Evolutionary conservation across 2,329 filamentous ascomycete species (phyloP).

Genomic region (Trichoderma guizhouense): DNA sequence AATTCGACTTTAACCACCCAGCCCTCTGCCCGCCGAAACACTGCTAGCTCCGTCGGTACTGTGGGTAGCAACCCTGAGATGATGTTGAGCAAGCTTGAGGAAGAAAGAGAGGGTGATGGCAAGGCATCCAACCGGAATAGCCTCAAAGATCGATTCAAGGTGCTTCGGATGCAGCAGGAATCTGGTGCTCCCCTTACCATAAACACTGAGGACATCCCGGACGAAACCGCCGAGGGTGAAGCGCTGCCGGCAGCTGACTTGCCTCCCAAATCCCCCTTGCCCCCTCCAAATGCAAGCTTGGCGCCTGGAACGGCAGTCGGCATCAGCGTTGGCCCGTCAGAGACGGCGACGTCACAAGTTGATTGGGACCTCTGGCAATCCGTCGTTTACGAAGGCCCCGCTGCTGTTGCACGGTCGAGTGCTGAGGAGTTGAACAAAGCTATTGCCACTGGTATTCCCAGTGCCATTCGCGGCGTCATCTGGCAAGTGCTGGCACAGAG

Average conservation of each 20-base stretch:
- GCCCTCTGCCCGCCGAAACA: slow-evolving; percentile 60
- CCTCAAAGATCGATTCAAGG: slow-evolving; percentile 74
- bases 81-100: slow-evolving; percentile 72
- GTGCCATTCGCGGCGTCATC: slow-evolving; percentile 93
- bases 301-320: slow-evolving; percentile 85
- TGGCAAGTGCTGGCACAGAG: slow-evolving; percentile 97
- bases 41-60: slow-evolving; percentile 75
- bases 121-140: slow-evolving; percentile 55
- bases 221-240: slow-evolving; percentile 23
- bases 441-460: slow-evolving; percentile 90
- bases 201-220: slow-evolving; percentile 52
- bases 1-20: slow-evolving; percentile 52
- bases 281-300: slow-evolving; percentile 65
- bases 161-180: slow-evolving; percentile 72
- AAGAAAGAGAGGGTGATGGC: slow-evolving; percentile 56
- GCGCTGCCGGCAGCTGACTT: slow-evolving; percentile 31
- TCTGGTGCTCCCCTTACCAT: slow-evolving; percentile 51
- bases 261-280: slow-evolving; percentile 48
- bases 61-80: slow-evolving; percentile 77
- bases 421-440: slow-evolving; percentile 85
- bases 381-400: slow-evolving; percentile 89
- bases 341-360: slow-evolving; percentile 70
- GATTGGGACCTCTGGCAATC: slow-evolving; percentile 99
- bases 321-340: slow-evolving; percentile 70
- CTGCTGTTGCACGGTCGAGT: slow-evolving; percentile 82